Evolutionary conservation across 1,139 yeast species (phyloP), one percentile per base, ranked within the genome.

Genomic region (Taphrina pruni): DNA sequence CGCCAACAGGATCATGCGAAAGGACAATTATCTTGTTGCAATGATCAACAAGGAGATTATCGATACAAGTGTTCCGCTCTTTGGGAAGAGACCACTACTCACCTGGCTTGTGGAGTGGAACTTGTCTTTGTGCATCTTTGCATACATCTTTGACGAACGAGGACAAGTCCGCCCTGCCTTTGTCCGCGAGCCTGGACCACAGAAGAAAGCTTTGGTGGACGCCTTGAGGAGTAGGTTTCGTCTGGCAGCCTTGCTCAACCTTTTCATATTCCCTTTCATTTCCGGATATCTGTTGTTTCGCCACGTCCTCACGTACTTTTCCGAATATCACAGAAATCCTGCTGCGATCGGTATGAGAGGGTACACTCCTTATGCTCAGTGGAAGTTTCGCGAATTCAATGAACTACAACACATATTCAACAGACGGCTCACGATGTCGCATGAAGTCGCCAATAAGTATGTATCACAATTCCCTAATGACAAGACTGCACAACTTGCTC

Each of bases 71-170:
- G 73, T 84, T 6, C 89, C 89, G 0, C 75, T 83, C 5, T 70
- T 75, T 43, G 84, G 88, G 48, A 61, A 51, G 12, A 36, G 69
- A 17, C 57, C 51, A 41, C 17, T 65, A 32, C 79, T 94, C 58
- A 93, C 99, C 0, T 87, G 89, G 73, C 91, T 97, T 0, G 79
- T 95, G 73, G 99, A 94, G 75, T 95, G 98, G 98, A 93, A 93
- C 77, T 81, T 94, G 71, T 90, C 90, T 74, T 80, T 94, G 39
- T 94, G 98, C 76, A 86, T 95, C 39, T 85, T 90, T 77, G 96
- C 95, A 72, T 93, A 87, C 77, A 87, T 89, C 0, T 95, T 93
- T 79, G 90, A 89, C 75, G 86, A 85, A 51, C 85, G 88, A 60
- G 98, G 98, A 0, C 97, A 91, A 74, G 80, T 95, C n/a, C 86